A percentile compares a stretch with the other conserved stretches of the same genome.
Evolutionary conservation across 2,329 filamentous ascomycete genomes (phyloP).

Genomic region (Aspergillus caelatus): DNA sequence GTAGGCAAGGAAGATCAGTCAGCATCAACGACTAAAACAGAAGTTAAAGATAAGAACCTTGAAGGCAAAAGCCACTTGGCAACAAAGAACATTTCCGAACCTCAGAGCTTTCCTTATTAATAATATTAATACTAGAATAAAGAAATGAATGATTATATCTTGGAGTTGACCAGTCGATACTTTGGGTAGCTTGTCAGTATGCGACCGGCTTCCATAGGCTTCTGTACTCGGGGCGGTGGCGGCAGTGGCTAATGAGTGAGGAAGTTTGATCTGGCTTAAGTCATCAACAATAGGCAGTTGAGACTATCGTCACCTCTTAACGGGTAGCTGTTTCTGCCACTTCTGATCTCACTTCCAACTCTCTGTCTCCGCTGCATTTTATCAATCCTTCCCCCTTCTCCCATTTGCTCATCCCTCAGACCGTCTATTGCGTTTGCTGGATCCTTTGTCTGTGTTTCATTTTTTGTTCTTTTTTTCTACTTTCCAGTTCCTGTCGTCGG

Average conservation of each 20-base stretch:
- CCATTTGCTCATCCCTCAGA: conserved; percentile 13
- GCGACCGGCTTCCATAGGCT: conserved; percentile 44
- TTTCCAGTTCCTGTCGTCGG: conserved; percentile 20
- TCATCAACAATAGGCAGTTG: conserved; percentile 28
- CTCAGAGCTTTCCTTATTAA: background rate
- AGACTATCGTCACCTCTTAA: conserved; percentile 44
- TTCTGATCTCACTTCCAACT: conserved; percentile 30
- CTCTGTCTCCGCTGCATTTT: conserved; percentile 13
- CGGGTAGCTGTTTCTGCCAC: conserved; percentile 33
- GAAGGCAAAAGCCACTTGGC: background rate
- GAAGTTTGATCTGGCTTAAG: conserved; percentile 27
- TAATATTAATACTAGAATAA: background rate
- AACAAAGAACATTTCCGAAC: background rate
- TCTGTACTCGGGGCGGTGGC: conserved; percentile 36
- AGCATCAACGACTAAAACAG: background rate
- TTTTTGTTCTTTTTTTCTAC: conserved; percentile 12
- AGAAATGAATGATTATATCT: background rate
- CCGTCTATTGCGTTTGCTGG: conserved; percentile 21
- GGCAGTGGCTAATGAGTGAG: conserved; percentile 17
- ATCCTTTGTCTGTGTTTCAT: conserved; percentile 10
- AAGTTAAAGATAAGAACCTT: background rate
- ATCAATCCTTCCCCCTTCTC: conserved; percentile 14
- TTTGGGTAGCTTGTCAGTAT: background rate
- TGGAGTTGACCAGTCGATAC: background rate
- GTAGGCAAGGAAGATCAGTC: background rate